Conservation (phyloP, 805 yeast species). For the Wickerhamomyces chambardii region DNA sequence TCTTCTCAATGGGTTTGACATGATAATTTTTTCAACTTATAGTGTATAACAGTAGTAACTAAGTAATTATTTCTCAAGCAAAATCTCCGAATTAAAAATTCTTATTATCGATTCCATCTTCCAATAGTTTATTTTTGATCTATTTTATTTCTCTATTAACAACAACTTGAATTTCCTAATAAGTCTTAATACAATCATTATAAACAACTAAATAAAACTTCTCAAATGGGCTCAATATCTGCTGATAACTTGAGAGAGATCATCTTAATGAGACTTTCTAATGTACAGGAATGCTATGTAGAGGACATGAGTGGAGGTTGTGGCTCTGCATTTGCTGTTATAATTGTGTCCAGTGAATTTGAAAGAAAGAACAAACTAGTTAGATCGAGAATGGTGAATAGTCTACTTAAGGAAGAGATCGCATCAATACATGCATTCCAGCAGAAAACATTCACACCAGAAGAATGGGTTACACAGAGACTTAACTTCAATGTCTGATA, state of each 20-base stretch:
- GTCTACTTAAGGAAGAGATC: conserved; percentile 74
- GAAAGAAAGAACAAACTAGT: conserved; percentile 74
- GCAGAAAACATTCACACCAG: conserved; percentile 80
- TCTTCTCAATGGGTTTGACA: conserved; percentile 26
- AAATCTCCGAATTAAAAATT: too few species aligned
- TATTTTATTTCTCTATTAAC: too few species aligned
- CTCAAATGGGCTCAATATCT: conserved; percentile 12
- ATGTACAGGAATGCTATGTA: conserved; percentile 59
- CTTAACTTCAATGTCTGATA: conserved; percentile 11
- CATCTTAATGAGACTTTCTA: conserved; percentile 42
- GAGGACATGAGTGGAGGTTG: conserved; percentile 79
- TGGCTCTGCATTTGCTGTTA: conserved; percentile 95
- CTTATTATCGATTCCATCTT: too few species aligned
- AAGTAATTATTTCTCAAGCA: too few species aligned
- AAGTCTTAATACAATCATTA: too few species aligned
- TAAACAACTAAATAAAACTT: neutral
- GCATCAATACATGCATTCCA: conserved; percentile 90
- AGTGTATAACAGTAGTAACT: too few species aligned
- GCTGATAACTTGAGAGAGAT: conserved; percentile 32
- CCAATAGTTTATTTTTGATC: too few species aligned
- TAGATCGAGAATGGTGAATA: conserved; percentile 83
- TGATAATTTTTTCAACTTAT: too few species aligned
- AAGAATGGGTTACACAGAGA: conserved; percentile 58
- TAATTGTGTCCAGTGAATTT: conserved; percentile 70
- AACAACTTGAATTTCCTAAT: too few species aligned